phyloP scores from a whole-genome alignment of 495 filamentous ascomycete species.

The Bacidia rubella region DNA sequence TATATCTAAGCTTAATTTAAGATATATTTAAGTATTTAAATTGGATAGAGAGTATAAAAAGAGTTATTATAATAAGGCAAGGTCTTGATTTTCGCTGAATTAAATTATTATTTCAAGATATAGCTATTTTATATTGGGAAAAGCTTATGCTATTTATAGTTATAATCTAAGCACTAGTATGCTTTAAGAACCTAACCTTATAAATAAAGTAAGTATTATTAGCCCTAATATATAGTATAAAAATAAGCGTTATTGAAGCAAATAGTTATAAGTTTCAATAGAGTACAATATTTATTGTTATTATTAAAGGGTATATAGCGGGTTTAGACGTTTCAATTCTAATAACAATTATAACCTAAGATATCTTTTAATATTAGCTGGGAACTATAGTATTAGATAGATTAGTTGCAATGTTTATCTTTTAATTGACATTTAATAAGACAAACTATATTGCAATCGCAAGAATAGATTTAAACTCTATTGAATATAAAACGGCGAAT shows the following conservation, averaged over 20 bases:
- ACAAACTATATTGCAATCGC: slow-evolving; percentile 4
- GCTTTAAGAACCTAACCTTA: background rate
- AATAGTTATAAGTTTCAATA: background rate
- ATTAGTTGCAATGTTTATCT: slow-evolving; percentile 5
- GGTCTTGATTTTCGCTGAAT: background rate
- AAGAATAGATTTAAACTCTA: slow-evolving; percentile 7
- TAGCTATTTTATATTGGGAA: background rate
- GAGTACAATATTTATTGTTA: slow-evolving; percentile 1
- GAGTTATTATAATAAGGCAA: background rate
- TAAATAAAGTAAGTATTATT: background rate
- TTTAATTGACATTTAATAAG: slow-evolving; percentile 3
- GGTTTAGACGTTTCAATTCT: background rate
- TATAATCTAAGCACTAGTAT: background rate
- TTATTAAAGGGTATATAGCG: slow-evolving; percentile 1
- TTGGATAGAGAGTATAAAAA: background rate
- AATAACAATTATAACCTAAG: slow-evolving; percentile 5
- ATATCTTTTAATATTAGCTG: slow-evolving; percentile 3
- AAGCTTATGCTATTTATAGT: background rate
- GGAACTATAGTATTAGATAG: background rate
- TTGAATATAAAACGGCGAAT: slow-evolving; percentile 3
- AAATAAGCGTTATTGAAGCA: background rate
- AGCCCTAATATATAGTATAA: background rate
- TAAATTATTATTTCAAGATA: background rate
- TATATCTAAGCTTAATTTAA: background rate
- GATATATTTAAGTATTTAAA: background rate